Evolutionary conservation across 2,329 filamentous ascomycete genomes (phyloP).

Genomic region (Verticillium tricorpus): DNA sequence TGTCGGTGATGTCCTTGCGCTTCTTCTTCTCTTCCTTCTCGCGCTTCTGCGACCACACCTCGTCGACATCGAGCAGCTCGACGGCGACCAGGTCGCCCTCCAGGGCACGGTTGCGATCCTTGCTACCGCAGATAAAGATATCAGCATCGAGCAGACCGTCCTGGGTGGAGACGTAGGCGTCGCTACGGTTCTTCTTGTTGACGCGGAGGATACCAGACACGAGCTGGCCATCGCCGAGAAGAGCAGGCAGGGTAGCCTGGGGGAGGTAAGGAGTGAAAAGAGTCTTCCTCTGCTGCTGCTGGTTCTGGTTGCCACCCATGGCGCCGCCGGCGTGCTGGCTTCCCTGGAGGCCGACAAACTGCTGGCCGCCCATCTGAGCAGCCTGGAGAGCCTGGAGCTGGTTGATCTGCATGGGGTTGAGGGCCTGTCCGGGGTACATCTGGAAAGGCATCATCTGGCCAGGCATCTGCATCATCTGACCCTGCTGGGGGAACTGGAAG

Average conservation of each 20-base stretch:
- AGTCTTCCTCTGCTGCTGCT: slow-evolving; percentile 93
- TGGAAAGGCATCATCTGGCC: slow-evolving; percentile 83
- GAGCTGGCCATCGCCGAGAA: slow-evolving; percentile 86
- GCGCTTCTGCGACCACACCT: slow-evolving; percentile 97
- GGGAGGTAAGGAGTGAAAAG: slow-evolving; percentile 97
- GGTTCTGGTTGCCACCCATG: slow-evolving; percentile 59
- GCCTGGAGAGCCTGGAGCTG: slow-evolving; percentile 92
- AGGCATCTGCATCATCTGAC: slow-evolving; percentile 80
- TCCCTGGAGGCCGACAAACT: slow-evolving; percentile 61
- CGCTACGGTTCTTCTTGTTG: slow-evolving; percentile 99
- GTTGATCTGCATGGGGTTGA: slow-evolving; percentile 82
- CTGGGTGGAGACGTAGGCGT: slow-evolving; percentile 92
- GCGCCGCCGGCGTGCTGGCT: slow-evolving; percentile 64
- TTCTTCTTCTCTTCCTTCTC: slow-evolving; percentile 99
- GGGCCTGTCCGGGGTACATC: slow-evolving; percentile 78
- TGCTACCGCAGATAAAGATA: slow-evolving; percentile 99
- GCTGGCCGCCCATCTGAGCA: slow-evolving; percentile 75
- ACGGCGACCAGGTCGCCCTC: slow-evolving; percentile 95
- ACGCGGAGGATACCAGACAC: slow-evolving; percentile 95
- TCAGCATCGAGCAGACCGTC: slow-evolving; percentile 88
- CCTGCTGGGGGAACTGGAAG: slow-evolving; percentile 86
- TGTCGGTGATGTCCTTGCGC: slow-evolving; percentile 96
- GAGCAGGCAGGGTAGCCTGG: slow-evolving; percentile 85
- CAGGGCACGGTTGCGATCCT: slow-evolving; percentile 93
- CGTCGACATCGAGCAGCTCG: slow-evolving; percentile 94